Percentiles rank a stretch among this genome's conserved stretches.
phyloP scores from a whole-genome alignment of 1,139 yeast species.

The Hanseniaspora uvarum region DNA sequence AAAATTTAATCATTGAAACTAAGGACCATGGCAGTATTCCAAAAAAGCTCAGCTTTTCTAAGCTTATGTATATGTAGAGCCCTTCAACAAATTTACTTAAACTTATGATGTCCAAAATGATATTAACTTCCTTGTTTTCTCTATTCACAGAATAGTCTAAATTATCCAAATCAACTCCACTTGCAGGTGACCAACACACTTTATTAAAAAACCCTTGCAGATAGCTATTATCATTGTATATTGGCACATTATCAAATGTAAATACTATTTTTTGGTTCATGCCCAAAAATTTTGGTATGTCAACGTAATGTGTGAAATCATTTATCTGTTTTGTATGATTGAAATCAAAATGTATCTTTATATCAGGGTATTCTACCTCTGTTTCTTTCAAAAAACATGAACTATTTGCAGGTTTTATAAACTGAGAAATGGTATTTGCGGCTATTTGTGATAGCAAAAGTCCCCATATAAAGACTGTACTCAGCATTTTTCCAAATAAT shows the following conservation, averaged over 20 bases:
- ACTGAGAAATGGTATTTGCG: conserved; percentile 9
- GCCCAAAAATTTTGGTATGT: not conserved
- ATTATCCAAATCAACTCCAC: conserved; percentile 4
- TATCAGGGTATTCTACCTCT: not conserved
- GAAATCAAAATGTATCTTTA: not conserved
- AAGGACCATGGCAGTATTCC: conserved; percentile 5
- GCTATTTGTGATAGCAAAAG: not conserved
- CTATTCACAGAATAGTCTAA: not conserved
- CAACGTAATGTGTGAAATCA: not conserved
- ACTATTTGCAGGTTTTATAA: not conserved
- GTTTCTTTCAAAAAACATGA: not conserved
- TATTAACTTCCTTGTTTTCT: not conserved
- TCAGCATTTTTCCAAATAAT: not conserved
- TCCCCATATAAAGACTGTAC: not conserved
- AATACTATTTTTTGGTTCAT: not conserved
- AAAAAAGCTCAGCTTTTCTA: not conserved
- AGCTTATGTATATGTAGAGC: conserved; percentile 3
- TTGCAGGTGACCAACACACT: conserved; percentile 11
- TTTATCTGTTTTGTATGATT: not conserved
- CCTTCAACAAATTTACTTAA: not conserved
- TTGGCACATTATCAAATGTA: not conserved
- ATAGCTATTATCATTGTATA: not conserved
- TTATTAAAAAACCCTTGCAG: conserved; percentile 5
- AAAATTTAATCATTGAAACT: not conserved
- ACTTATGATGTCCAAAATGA: not conserved